These are phyloP conservation scores for Boletus insuetus DNA, from an alignment of 768 basidiomycete genomes.

Conservation along the genomic window DNA sequence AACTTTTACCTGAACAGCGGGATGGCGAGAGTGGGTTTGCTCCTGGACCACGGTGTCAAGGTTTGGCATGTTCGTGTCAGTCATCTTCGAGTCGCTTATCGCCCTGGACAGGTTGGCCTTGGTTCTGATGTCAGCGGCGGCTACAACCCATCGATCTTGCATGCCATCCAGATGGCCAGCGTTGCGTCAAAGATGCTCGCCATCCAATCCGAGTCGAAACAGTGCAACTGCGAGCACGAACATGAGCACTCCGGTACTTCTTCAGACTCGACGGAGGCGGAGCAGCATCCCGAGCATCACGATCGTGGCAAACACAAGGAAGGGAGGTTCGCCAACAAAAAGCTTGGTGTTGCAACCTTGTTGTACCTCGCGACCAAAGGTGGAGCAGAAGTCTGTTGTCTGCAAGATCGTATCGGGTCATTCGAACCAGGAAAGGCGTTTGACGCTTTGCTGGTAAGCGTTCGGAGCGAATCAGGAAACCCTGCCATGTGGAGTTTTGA, in stretches of 20 bases:
- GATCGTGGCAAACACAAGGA: constrained; percentile 1
- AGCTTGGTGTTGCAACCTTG: constrained; percentile 70
- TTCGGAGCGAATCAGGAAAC: constrained; percentile 51
- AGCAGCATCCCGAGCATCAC: neutral
- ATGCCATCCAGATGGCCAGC: constrained; percentile 70
- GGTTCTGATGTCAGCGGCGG: constrained; percentile 94
- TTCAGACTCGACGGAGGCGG: neutral
- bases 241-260: neutral
- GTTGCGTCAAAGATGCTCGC: constrained; percentile 76
- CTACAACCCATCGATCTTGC: constrained; percentile 76
- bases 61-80: constrained; percentile 37
- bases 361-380: constrained; percentile 91
- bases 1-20: constrained; percentile 92
- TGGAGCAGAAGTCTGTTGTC: constrained; percentile 78
- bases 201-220: constrained; percentile 37
- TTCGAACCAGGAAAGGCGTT: constrained; percentile 83
- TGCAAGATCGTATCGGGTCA: constrained; percentile 69
- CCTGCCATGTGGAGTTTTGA: constrained; percentile 51
- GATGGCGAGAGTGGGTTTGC: constrained; percentile 71
- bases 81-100: constrained; percentile 5
- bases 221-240: neutral
- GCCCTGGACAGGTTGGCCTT: constrained; percentile 68
- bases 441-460: constrained; percentile 78
- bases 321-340: constrained; percentile 48
- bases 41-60: constrained; percentile 85